Base-by-base conservation (phyloP, 2,329 filamentous ascomycete genomes). In the Xylariaceae sp. region DNA sequence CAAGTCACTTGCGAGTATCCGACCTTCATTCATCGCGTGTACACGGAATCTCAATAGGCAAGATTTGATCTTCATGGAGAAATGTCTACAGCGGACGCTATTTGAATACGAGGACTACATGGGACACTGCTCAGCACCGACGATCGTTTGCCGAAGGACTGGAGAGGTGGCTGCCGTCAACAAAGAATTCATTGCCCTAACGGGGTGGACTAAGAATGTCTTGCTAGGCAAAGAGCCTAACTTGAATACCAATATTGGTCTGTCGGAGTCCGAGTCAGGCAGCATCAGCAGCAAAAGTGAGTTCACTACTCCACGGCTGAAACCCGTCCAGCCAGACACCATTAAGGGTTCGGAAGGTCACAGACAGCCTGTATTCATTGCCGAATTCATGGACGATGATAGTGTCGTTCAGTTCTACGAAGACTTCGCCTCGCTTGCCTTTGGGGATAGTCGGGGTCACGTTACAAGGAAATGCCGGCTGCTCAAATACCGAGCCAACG, bases 61-160 rank as follows among this genome's bases (percentile, higher is more conserved):
- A 67, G 95, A 99, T 73, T 79, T 98, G 23, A 87, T 99, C 20
- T 97, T 98, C 73, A 96, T 96, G 89, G 95, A 99, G 73, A 96
- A 96, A 75, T 96, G 90, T 68, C 91, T 98, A 70, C 95, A 99
- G 74, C 86, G 95, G 40, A 96, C 91, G 0, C 80, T 98, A 10
- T 91, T 92, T 69, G 92, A 96, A 71, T 96, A 96, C 67, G 91
- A 98, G 70, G 91, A 96, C 62, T 95, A 96, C 64, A 89, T 97
- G 78, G 87, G 90, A 54, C 87, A 91, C 61, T 91, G 89, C 58
- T 91, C 91, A 40, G 96, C 92, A 3, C 95, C 95, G 0, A 96
- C 93, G 0, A 86, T 99, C 55, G 91, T 98, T 21, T 96, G 91
- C 69, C 87, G 95, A 46, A 86, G 95, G 46, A 96, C 93, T 0